Conservation (phyloP, 495 filamentous ascomycete genomes). For the Penicillium taxi region DNA sequence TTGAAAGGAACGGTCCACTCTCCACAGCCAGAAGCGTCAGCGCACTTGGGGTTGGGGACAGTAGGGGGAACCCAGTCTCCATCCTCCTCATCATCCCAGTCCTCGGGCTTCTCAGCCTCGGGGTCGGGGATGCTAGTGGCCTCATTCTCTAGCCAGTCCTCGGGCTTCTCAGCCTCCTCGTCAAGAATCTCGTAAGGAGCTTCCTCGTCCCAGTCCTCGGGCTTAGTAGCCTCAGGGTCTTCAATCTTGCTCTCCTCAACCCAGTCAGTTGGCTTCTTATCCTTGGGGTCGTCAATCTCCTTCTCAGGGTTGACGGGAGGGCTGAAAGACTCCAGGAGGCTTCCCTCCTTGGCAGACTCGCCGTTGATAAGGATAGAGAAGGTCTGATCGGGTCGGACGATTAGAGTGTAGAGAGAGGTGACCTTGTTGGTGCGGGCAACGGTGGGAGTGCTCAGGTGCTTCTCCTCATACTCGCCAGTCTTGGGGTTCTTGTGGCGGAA, state of each 20-base stretch:
- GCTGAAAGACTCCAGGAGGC: conserved; percentile 87
- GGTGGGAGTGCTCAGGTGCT: conserved; percentile 84
- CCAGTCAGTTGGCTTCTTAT: conserved; percentile 93
- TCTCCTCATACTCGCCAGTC: conserved; percentile 99
- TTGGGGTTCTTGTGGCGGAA: conserved; percentile 99
- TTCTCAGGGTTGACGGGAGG: conserved; percentile 88
- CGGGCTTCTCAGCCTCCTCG: conserved; percentile 83
- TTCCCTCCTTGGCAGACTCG: conserved; percentile 74
- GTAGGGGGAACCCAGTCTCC: conserved; percentile 96
- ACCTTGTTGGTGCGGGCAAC: conserved; percentile 82
- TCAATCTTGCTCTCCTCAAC: conserved; percentile 85
- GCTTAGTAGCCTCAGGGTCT: conserved; percentile 92
- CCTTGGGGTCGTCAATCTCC: conserved; percentile 96
- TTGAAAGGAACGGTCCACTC: conserved; percentile 87
- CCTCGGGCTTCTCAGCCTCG: conserved; percentile 96
- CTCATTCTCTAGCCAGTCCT: conserved; percentile 95
- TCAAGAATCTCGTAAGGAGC: conserved; percentile 93
- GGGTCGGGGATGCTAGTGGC: conserved; percentile 81
- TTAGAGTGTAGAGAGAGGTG: conserved; percentile 88
- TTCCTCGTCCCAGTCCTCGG: conserved; percentile 98
- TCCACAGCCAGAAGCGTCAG: conserved; percentile 88
- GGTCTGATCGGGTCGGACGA: conserved; percentile 92
- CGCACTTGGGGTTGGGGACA: conserved; percentile 91
- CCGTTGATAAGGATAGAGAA: conserved; percentile 88
- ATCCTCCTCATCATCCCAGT: conserved; percentile 99